Evolutionary conservation across 73 alveolate genomes (phyloP), one percentile per base, ranked within the genome.

Genomic region (Tetrahymena elliotti): DNA sequence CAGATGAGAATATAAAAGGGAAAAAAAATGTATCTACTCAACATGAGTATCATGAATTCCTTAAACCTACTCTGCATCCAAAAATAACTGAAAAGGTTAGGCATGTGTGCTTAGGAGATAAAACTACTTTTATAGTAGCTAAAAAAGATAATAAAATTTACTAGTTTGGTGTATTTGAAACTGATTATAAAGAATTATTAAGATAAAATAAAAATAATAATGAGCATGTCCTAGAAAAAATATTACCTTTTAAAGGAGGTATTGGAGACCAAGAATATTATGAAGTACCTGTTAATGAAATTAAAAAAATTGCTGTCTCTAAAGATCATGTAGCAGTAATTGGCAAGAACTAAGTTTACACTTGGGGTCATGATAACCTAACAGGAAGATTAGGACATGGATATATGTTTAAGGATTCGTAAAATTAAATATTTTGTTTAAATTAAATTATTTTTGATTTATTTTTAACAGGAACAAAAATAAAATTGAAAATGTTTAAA

Each of bases 321-420:
- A 93, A 88, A 84, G 93, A 94, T 53, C 36, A 68, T 68, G 88
- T 68, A 5, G 88, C 88, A 3, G 36, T 68, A 4, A 27, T 68
- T 27, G 88, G 88, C 22, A 68, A 68, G 6, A 68, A 68, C 36
- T 68, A 94, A 47, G 83, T 94, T 22, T 94, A 68, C 82, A 68
- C 96, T 31, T 94, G 96, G 96, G 96, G 96, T 7, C 54, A 33
- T 88, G 96, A 94, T 52, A 94, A 94, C 34, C 47, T 84, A 94
- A 94, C 96, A 33, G 96, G 96, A 20, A 94, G 96, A 84, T 94
- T 94, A 52, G 96, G 96, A 68, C 84, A 84, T 83, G 96, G 96
- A n/a, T 94, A 94, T 88, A 94, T 84, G 93, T 94, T 94, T 68
- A 27, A 68, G n/a, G 88, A 68, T 68, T 22, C 38, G 88, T 68